Evolutionary conservation across 495 filamentous ascomycete species (phyloP), one percentile per base, ranked within the genome.

Genomic region (Penicillium daleae): DNA sequence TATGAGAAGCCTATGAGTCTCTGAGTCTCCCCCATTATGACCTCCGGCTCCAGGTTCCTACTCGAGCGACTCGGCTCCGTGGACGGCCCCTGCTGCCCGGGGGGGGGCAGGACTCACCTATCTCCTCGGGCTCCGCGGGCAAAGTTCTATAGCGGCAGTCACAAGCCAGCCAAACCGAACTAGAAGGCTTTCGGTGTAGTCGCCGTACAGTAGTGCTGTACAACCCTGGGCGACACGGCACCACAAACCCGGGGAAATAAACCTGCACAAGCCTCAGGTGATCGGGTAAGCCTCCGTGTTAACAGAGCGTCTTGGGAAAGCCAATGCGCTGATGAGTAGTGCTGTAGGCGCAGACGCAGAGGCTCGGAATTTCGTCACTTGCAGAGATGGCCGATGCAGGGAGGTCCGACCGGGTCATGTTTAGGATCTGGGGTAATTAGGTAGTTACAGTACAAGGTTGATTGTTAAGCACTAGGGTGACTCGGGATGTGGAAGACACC

Each of bases 251-350:
- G 59, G 59, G 59, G 51, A 33, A 12, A 26, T 13, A 9, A 48
- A 10, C 49, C 24, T 10, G 33, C 33, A 3, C 17, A 42, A 40
- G 32, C 37, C 48, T 62, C 62, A 63, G 29, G n/a, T 66, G 60
- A 63, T 59, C 64, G 60, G 64, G 13, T 7, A 51, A 6, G 29
- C 42, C 59, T 51, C 66, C 66, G 65, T 56, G 39, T 50, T 17
- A 21, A 24, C 33, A 31, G 1, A 27, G n/a, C 0, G 19, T 21
- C 42, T 22, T 46, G 42, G 22, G 24, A 24, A 12, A 13, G 46
- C 22, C 27, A 62, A 65, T 51, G 59, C 44, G 59, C 46, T 13
- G 46, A 50, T 29, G 24, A 50, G 24, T 2, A n/a, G 21, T 2
- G 6, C 24, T 29, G 21, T 17, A 22, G 42, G 24, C 21, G 24